Evolutionary conservation across 805 yeast species (phyloP).

Genomic region (Wickerhamomyces sydowiorum): DNA sequence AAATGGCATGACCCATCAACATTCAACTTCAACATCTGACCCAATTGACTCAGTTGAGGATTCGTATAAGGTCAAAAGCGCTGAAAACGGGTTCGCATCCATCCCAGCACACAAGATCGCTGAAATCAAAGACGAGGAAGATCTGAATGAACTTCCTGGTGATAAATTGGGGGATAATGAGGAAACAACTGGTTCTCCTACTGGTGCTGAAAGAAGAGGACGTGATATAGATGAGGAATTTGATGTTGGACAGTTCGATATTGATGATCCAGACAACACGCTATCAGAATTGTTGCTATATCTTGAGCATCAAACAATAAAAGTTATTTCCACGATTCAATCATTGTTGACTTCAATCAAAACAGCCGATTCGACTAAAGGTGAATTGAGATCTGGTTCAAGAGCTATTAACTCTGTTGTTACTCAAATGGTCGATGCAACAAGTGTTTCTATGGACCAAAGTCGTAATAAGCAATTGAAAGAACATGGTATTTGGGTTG

Average conservation of each 20-base stretch:
- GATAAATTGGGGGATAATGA: background rate
- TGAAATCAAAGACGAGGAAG: background rate
- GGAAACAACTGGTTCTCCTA: too few species aligned
- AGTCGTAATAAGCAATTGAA: conserved; percentile 78
- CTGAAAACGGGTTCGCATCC: too few species aligned
- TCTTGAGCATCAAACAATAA: conserved; percentile 89
- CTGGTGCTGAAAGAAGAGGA: background rate
- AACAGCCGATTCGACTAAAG: conserved; percentile 70
- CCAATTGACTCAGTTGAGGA: too few species aligned
- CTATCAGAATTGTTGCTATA: conserved; percentile 77
- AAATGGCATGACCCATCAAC: too few species aligned
- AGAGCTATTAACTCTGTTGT: conserved; percentile 74
- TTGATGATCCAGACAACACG: conserved; percentile 84
- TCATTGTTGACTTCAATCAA: conserved; percentile 71
- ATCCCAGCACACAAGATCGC: too few species aligned
- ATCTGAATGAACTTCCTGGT: background rate
- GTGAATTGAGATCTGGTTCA: conserved; percentile 67
- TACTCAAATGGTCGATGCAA: conserved; percentile 83
- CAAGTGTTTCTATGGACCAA: conserved; percentile 82
- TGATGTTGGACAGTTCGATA: conserved; percentile 71
- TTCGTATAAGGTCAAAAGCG: too few species aligned
- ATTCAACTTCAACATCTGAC: too few species aligned
- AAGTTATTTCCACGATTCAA: conserved; percentile 87
- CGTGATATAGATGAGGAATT: conserved; percentile 32
- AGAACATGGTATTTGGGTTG: conserved; percentile 91